Evolutionary conservation across 331 rosid species (phyloP).

Genomic region (Malus hybrid): DNA sequence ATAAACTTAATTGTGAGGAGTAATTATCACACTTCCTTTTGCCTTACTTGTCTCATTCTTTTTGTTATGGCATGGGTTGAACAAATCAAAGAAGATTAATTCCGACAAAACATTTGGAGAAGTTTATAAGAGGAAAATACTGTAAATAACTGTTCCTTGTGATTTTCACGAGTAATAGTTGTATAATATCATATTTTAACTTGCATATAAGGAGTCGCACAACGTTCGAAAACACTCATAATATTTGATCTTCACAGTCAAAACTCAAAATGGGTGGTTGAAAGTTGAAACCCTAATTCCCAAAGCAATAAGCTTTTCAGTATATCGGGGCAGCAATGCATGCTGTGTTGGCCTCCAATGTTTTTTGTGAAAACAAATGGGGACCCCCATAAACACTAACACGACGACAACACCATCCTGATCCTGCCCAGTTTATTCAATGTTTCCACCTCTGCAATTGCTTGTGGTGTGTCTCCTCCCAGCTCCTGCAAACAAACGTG

Average conservation of each 20-base stretch:
- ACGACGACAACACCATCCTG: not conserved
- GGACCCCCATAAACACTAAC: not conserved
- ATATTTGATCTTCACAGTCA: not conserved
- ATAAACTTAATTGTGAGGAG: not conserved
- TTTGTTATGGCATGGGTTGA: too few species aligned
- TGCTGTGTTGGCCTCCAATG: not conserved
- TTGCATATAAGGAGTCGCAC: not conserved
- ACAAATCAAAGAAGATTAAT: too few species aligned
- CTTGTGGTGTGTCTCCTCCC: not conserved
- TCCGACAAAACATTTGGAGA: too few species aligned
- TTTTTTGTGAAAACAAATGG: not conserved
- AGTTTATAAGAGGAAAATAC: too few species aligned
- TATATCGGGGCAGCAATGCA: not conserved
- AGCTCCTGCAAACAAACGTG: not conserved
- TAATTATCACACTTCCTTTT: not conserved
- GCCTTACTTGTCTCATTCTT: not conserved
- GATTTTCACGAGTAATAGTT: too few species aligned
- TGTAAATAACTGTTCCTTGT: too few species aligned
- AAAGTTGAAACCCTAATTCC: not conserved
- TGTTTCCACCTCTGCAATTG: conserved; percentile 1
- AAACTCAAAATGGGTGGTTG: not conserved
- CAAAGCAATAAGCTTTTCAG: not conserved
- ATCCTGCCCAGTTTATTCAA: not conserved
- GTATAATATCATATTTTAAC: too few species aligned
- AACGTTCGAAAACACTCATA: too few species aligned